Conservation (phyloP, 306 rosid species). For the Sphenostylis stenocarpa region DNA sequence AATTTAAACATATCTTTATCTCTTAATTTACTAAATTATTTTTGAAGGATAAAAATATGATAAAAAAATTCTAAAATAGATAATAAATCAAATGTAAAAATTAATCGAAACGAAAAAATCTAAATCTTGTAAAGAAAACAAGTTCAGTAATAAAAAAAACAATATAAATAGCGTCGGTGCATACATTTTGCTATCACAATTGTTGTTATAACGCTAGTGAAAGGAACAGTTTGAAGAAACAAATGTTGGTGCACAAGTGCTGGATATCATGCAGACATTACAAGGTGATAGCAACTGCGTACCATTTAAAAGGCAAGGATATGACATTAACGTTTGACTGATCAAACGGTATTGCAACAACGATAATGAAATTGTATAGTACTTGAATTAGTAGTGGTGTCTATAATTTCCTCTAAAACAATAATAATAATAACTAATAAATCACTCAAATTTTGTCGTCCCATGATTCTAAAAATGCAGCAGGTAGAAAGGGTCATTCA, state of each 20-base stretch:
- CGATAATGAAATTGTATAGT: neutral
- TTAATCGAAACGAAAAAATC: no score
- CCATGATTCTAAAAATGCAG: neutral
- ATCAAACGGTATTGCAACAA: neutral
- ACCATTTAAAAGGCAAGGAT: neutral
- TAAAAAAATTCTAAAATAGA: no score
- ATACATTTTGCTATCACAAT: neutral
- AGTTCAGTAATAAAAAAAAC: neutral
- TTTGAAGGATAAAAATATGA: no score
- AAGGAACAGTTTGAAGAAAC: neutral
- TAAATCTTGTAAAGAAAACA: no score
- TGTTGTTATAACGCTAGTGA: neutral
- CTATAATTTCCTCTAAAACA: neutral
- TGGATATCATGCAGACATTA: neutral
- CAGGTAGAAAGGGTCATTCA: neutral
- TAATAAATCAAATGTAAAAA: no score
- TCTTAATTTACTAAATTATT: no score
- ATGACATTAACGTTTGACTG: constrained; percentile 13
- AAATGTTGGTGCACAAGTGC: constrained; percentile 14
- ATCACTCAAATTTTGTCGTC: neutral
- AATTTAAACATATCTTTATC: no score
- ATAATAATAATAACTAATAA: neutral
- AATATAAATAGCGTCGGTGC: neutral
- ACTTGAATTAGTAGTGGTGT: neutral
- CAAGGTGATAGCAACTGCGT: neutral